Base-by-base conservation (phyloP, 208 protist genomes). In the Acanthamoeba sp. region DNA sequence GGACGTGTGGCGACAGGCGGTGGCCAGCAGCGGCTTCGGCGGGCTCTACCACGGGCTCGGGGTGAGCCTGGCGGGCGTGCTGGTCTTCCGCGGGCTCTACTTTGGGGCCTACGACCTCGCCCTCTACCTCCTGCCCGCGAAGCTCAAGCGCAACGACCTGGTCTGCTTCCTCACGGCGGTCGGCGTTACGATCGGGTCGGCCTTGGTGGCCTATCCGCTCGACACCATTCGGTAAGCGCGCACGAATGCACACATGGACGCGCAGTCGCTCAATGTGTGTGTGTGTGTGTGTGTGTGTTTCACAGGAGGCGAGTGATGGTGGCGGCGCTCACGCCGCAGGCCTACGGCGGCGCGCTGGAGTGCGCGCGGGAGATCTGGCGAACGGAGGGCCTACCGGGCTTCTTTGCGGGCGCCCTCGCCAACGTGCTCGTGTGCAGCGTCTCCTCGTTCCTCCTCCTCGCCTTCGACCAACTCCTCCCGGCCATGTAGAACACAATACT, bases 371-470 rank as follows among this genome's bases (percentile, higher is more conserved):
- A 82, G 73, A 52, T 82, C 20, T 82, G 73, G 73, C 32, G n/a
- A 5, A 82, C 73, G 16, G 73, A 82, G n/a, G 73, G 73, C 22
- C 73, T 82, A 18, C 10, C 1, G 32, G 73, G 73, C 36, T 82
- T 82, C 73, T 82, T 55, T 18, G 73, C 73, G 2, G 73, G 73
- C 34, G 73, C 73, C 16, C 34, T 82, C 3, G 29, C 73, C 73
- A 82, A 82, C 73, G 73, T 82, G 73, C 40, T 82, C 14, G 73
- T 82, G 73, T 50, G 73, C 73, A 82, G 36, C 38, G 36, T 50
- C 12, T 42, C 73, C 36, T 52, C 73, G 36, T 52, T 82, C 40
- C 36, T 82, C 24, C 42, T 55, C 18, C 73, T 82, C 42, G 32
- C 40, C 40, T 82, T 42, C 22, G 73, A 82, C 38, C 55, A 59